Conservation (phyloP, 2,329 filamentous ascomycete genomes). For the Stemphylium vesicarium region DNA sequence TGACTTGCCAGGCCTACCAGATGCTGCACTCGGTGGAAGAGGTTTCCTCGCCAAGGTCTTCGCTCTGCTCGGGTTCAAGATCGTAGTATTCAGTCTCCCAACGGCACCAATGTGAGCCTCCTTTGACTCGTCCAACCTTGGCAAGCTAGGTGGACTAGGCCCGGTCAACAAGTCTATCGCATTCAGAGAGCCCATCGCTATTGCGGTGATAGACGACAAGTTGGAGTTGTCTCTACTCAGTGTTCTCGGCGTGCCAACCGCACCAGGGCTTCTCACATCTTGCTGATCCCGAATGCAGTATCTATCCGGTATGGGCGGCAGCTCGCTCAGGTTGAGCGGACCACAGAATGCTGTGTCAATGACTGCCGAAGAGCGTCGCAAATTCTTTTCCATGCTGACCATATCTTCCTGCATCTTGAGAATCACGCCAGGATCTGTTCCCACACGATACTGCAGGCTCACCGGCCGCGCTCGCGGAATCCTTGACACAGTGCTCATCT, state of each 20-base stretch:
- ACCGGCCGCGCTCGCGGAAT: background rate
- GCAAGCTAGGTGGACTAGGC: background rate
- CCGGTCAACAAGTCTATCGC: background rate
- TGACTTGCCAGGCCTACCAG: background rate
- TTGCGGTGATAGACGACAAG: background rate
- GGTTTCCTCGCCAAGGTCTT: background rate
- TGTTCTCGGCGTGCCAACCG: background rate
- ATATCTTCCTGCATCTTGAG: conserved; percentile 18
- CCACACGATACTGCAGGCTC: background rate
- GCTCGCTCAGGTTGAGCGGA: conserved; percentile 9
- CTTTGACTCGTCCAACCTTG: background rate
- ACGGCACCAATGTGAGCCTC: background rate
- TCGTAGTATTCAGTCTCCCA: background rate
- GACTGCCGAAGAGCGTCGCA: conserved; percentile 16
- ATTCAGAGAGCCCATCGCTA: background rate
- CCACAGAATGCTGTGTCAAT: conserved; percentile 3
- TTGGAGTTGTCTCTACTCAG: conserved; percentile 3
- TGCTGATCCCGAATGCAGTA: background rate
- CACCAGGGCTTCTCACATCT: background rate
- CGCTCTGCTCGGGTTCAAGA: background rate
- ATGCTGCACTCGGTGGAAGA: background rate
- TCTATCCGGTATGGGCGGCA: conserved; percentile 1
- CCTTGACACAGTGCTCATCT: background rate
- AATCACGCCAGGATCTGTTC: conserved; percentile 3
- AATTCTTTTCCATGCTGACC: conserved; percentile 3